phyloP scores from a whole-genome alignment of 306 rosid species.

The Acacia acuminata region DNA sequence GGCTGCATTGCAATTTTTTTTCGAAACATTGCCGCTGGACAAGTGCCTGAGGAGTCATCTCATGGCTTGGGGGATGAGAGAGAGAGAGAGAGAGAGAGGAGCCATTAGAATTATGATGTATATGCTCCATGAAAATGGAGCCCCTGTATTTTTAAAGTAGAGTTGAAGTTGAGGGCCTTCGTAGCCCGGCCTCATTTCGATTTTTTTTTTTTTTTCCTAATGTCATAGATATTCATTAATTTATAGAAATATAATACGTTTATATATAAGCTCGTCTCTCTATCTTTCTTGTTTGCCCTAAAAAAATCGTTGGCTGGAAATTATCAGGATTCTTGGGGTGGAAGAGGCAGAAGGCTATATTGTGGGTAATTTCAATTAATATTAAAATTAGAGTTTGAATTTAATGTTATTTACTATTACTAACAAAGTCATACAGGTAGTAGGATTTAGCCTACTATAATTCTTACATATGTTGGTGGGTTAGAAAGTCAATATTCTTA shows the following conservation, averaged over 20 bases:
- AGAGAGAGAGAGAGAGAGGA: not conserved
- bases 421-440: not conserved
- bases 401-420: too few relatives aligned
- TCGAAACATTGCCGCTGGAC: conserved; percentile 50
- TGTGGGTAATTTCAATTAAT: not conserved
- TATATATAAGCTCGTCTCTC: not conserved
- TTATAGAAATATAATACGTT: conserved; percentile 34
- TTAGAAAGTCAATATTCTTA: too few relatives aligned
- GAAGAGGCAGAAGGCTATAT: not conserved
- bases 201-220: not conserved
- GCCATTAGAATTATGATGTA: conserved; percentile 42
- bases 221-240: conserved; percentile 44
- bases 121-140: conserved; percentile 47
- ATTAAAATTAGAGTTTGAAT: not conserved
- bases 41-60: conserved; percentile 27
- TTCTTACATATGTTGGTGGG: too few relatives aligned
- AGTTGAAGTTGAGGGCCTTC: conserved; percentile 39
- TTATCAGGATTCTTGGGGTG: not conserved
- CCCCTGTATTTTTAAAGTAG: conserved; percentile 41
- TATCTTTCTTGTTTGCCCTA: not conserved
- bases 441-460: too few relatives aligned
- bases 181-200: conserved; percentile 28
- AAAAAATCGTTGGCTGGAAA: not conserved
- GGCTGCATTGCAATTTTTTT: conserved; percentile 53
- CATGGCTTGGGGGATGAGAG: conserved; percentile 15